Base-by-base conservation (phyloP, 2,329 filamentous ascomycete species). In the Monosporascus sp. region DNA sequence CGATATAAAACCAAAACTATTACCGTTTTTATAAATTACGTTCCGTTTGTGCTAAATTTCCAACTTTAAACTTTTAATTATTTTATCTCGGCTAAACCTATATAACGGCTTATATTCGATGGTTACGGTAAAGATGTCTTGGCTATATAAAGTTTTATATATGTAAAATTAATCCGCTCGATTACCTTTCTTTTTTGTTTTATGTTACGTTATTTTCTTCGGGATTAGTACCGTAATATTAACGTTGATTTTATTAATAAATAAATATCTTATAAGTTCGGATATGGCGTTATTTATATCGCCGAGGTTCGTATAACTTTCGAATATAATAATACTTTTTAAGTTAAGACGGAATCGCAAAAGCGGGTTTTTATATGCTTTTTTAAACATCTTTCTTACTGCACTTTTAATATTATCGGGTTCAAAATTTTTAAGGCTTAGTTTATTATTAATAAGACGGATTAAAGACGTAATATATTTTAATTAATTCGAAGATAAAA, bases 281-380 rank as follows among this genome's bases (percentile, higher is more conserved):
- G 63, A 63, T 18, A 66, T 47, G 48, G 44, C 52, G 47, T 65
- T 50, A 17, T 65, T 59, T 36, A 43, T 54, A 38, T 31, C 37
- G 3, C 66, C 62, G 17, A 70, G 61, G 50, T 71, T 72, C 2
- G 62, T 70, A 49, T 72, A 63, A 57, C 66, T 72, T 53, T 72
- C 62, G 46, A 74, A 74, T 2, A 64, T 67, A 20, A 72, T 58
- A 1, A 64, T 64, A 49, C 70, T 67, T 15, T 52, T 43, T 5
- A 75, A 54, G 25, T 61, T 63, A n/a, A 75, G 62, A 27, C 41
- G 20, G 15, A 50, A 45, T 48, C 65, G 63, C 9, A 74, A 55
- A 8, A 49, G 20, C 11, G 59, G 17, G 44, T 75, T 52, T 1
- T 65, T 52, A 27, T 61, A 66, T 3, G 62, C 56, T 37, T 48